A percentile compares a stretch with the other conserved stretches of the same genome.
Conservation (phyloP, 2,329 filamentous ascomycete species). For the Paramyrothecium sp. region DNA sequence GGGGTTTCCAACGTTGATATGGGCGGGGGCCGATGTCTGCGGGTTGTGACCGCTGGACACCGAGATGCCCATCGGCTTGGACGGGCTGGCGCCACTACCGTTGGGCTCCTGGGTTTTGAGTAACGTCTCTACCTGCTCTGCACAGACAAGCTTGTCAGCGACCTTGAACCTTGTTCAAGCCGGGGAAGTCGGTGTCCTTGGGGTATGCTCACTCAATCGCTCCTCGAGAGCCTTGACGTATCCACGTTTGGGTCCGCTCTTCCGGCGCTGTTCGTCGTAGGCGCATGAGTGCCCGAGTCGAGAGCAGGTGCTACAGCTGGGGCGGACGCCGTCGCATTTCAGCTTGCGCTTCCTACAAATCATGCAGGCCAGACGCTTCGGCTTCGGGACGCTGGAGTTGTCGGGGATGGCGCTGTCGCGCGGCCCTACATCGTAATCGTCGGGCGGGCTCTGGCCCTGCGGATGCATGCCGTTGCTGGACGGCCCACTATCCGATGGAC, state of each 20-base stretch:
- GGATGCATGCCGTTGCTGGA: constrained; percentile 30
- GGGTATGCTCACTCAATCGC: constrained; percentile 68
- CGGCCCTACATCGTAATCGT: constrained; percentile 30
- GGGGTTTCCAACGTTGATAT: constrained; percentile 38
- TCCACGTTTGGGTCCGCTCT: constrained; percentile 90
- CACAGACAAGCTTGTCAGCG: constrained; percentile 10
- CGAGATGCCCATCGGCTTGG: constrained; percentile 19
- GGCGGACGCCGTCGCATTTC: constrained; percentile 81
- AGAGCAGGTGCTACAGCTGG: constrained; percentile 85
- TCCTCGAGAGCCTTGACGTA: constrained; percentile 95
- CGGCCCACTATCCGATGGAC: constrained; percentile 31
- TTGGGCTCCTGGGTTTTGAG: constrained; percentile 69
- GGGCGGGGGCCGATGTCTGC: constrained; percentile 25
- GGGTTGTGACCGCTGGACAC: constrained; percentile 19
- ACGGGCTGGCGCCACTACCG: constrained; percentile 35
- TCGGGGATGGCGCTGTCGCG: constrained; percentile 41
- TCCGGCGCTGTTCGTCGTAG: constrained; percentile 89
- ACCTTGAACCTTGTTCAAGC: not conserved
- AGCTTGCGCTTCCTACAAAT: constrained; percentile 91
- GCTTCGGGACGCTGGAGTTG: constrained; percentile 65
- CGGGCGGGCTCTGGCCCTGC: constrained; percentile 24
- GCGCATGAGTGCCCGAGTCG: constrained; percentile 84
- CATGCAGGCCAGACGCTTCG: constrained; percentile 94
- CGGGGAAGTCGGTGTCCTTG: not conserved
- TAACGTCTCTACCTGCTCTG: constrained; percentile 90